Evolutionary conservation across 257 asterid species (phyloP), one percentile per base, ranked within the genome.

Genomic region (Cordia subcordata): DNA sequence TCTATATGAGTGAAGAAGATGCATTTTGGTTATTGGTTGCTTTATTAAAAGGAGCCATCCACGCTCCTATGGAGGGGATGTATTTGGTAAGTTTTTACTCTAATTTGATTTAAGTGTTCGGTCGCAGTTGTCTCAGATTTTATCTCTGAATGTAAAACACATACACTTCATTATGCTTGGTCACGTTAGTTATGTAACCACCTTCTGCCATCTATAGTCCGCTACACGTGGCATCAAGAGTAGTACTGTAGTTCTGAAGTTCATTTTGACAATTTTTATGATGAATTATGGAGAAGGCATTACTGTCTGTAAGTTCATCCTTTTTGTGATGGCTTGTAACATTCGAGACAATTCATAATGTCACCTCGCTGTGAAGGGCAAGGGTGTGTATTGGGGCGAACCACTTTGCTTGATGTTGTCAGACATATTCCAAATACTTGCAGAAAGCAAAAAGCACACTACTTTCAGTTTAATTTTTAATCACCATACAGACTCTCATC

Each of bases 1-100:
- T 93, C 69, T 93, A 93, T 71, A 93, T 93, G 99, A 93, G 99
- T 62, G 99, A 93, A 83, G 99, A 93, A 78, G 97, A 93, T 73
- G 99, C 99, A 57, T 93, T 93, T 82, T 93, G 99, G 99, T 82
- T 93, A 75, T 74, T 93, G 85, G 99, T 93, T 49, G 99, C 99
- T n/a, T 81, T 93, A 47, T 73, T 93, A 66, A 93, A 93, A 79
- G 99, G 99, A 69, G 99, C 99, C 46, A 95, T 93, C 53, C 96
- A 89, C 76, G 81, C 95, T 77, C 99, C 99, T 14, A 89, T 89
- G 99, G 99, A 93, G 79, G 99, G 99, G 50, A 63, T 93, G 76
- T 93, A 89, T 80, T 66, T 93, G 97, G 99, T 92, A 77, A 63
- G 35, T 49, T 49, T 45, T 5, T 17, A 11, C 27, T 49, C 11